phyloP scores from a whole-genome alignment of 495 filamentous ascomycete species.

The Daldinia caldariorum region DNA sequence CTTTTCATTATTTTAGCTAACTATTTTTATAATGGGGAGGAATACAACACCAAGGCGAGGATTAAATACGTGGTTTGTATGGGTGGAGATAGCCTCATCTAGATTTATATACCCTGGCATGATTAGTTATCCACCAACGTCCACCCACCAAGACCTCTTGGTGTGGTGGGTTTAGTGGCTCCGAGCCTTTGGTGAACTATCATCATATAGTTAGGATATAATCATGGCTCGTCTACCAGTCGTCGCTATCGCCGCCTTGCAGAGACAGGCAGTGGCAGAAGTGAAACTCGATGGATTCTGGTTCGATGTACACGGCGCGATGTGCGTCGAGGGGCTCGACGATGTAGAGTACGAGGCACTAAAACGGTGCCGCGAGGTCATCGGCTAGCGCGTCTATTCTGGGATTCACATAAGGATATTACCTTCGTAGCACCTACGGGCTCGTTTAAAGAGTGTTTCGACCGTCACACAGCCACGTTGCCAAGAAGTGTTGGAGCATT shows the following conservation, averaged over 20 bases:
- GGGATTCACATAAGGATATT: conserved; percentile 60
- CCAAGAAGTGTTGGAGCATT: too few species aligned
- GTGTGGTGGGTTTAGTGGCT: too few species aligned
- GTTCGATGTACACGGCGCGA: conserved; percentile 69
- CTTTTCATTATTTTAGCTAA: too few species aligned
- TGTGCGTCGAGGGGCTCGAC: conserved; percentile 64
- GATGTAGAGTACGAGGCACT: conserved; percentile 64
- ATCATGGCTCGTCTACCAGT: conserved; percentile 52
- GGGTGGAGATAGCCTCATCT: too few species aligned
- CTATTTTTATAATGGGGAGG: too few species aligned
- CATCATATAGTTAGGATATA: neutral
- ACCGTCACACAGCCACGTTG: too few species aligned
- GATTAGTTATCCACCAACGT: too few species aligned
- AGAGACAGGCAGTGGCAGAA: too few species aligned
- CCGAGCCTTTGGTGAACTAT: neutral
- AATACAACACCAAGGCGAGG: too few species aligned
- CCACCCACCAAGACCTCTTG: too few species aligned
- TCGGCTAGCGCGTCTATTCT: conserved; percentile 63
- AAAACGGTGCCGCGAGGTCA: conserved; percentile 56
- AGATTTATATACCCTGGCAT: too few species aligned
- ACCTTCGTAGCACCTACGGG: conserved; percentile 65
- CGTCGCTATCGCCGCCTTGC: conserved; percentile 66
- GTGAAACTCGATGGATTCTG: conserved; percentile 60
- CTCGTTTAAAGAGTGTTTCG: conserved; percentile 60
- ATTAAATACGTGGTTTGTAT: too few species aligned